Conservation (phyloP, 1,284 basidiomycete genomes). For the Blastosporella zonata region DNA sequence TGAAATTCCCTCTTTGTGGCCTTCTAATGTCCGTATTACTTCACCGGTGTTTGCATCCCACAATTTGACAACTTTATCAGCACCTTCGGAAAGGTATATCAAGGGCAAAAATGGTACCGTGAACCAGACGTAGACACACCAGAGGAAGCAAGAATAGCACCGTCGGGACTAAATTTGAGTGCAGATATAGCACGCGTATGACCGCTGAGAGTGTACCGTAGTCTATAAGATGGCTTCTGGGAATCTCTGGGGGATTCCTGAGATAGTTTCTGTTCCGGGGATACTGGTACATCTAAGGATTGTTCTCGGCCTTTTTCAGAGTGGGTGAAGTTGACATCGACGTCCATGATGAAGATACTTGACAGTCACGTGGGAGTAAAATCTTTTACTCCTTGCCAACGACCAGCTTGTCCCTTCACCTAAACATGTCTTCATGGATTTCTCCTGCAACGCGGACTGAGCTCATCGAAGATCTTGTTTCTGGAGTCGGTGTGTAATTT, state of each 20-base stretch:
- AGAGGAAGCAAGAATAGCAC: slow-evolving; percentile 68
- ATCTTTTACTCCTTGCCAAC: slow-evolving; percentile 7
- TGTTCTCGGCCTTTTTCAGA: neutral
- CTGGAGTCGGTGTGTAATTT: slow-evolving; percentile 76
- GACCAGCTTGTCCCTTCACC: neutral
- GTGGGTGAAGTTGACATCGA: slow-evolving; percentile 9
- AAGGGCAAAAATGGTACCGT: slow-evolving; percentile 17
- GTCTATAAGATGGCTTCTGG: slow-evolving; percentile 34
- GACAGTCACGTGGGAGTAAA: slow-evolving; percentile 29
- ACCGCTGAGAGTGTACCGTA: slow-evolving; percentile 60
- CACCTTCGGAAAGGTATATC: slow-evolving; percentile 48
- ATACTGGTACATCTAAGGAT: neutral
- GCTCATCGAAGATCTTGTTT: slow-evolving; percentile 86
- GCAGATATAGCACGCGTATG: slow-evolving; percentile 73
- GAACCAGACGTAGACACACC: slow-evolving; percentile 44
- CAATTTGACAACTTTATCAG: slow-evolving; percentile 76
- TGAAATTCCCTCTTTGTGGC: slow-evolving; percentile 80
- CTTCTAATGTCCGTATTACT: slow-evolving; percentile 65
- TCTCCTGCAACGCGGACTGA: slow-evolving; percentile 75
- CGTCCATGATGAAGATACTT: slow-evolving; percentile 15
- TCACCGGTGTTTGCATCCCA: slow-evolving; percentile 75
- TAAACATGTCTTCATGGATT: slow-evolving; percentile 55
- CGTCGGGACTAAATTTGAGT: slow-evolving; percentile 79
- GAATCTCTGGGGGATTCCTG: slow-evolving; percentile 1
- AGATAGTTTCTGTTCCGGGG: neutral